phyloP scores from a whole-genome alignment of 2,329 filamentous ascomycete genomes.

The Talaromyces sp. region DNA sequence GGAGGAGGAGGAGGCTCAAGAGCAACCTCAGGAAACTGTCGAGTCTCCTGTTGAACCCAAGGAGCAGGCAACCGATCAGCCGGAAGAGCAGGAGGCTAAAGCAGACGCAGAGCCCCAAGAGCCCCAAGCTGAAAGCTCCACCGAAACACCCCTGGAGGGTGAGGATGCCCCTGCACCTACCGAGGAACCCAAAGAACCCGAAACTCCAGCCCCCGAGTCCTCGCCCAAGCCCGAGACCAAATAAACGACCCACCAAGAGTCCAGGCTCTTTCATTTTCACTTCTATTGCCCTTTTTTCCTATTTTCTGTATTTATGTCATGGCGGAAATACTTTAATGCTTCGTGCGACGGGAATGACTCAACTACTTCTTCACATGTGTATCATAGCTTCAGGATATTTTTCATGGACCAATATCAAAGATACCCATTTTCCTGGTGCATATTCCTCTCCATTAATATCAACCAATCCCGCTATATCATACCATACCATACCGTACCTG shows the following conservation, averaged over 20 bases:
- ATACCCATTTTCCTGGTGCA: conserved; percentile 25
- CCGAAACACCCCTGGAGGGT: conserved; percentile 7
- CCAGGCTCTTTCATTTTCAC: not conserved
- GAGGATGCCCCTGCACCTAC: conserved; percentile 11
- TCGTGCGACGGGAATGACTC: conserved; percentile 11
- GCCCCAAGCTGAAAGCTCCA: not conserved
- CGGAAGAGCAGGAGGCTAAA: conserved; percentile 9
- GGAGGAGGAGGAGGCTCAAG: not conserved
- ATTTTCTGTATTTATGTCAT: conserved; percentile 10
- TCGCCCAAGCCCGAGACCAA: conserved; percentile 14
- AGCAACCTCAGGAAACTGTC: not conserved
- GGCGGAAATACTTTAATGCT: conserved; percentile 5
- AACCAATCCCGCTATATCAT: no score
- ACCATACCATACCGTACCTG: no score
- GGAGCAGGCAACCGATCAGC: not conserved
- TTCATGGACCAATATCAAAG: conserved; percentile 29
- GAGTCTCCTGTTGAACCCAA: not conserved
- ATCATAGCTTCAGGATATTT: conserved; percentile 26
- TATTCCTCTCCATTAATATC: not conserved
- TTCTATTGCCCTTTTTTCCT: not conserved
- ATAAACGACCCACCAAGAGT: not conserved
- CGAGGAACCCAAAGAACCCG: conserved; percentile 13
- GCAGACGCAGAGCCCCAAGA: conserved; percentile 8
- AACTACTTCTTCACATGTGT: conserved; percentile 16
- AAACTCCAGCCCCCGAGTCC: conserved; percentile 3